Evolutionary conservation across 1,284 basidiomycete genomes (phyloP).

Genomic region (Fomitopsis schrenkii): DNA sequence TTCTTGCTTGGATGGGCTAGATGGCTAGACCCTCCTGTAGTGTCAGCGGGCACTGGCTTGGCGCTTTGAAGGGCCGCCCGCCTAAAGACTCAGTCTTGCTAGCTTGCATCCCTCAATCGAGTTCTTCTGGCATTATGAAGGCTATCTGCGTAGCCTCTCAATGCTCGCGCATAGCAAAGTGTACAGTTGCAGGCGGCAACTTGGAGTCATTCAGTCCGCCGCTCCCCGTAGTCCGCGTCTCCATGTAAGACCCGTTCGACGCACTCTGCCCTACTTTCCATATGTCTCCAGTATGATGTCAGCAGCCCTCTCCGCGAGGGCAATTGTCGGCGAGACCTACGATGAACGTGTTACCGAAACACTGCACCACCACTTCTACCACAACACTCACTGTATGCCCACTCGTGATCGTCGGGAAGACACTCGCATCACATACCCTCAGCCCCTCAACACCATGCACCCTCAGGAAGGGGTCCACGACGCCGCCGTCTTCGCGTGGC

Average conservation of each 20-base stretch:
- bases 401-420: slow-evolving; percentile 54
- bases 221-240: no score
- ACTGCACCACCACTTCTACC: not conserved
- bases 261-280: not conserved
- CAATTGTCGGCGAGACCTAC: slow-evolving; percentile 54
- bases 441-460: slow-evolving; percentile 38
- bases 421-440: slow-evolving; percentile 56
- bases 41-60: no score
- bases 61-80: no score
- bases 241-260: not conserved
- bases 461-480: slow-evolving; percentile 33
- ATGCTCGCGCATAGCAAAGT: not conserved
- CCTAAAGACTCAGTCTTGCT: no score
- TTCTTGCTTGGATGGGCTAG: no score
- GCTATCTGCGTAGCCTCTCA: not conserved
- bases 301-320: slow-evolving; percentile 60
- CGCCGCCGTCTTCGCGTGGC: slow-evolving; percentile 37
- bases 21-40: no score
- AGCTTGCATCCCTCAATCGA: no score
- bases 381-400: slow-evolving; percentile 53
- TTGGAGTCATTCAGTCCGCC: not conserved
- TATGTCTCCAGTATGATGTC: slow-evolving; percentile 46
- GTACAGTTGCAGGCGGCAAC: not conserved
- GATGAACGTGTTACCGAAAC: not conserved
- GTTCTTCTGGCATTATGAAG: not conserved